Percentiles rank a stretch among this genome's conserved stretches.
phyloP scores from a whole-genome alignment of 2,329 filamentous ascomycete species.

The Trichoderma koningii region DNA sequence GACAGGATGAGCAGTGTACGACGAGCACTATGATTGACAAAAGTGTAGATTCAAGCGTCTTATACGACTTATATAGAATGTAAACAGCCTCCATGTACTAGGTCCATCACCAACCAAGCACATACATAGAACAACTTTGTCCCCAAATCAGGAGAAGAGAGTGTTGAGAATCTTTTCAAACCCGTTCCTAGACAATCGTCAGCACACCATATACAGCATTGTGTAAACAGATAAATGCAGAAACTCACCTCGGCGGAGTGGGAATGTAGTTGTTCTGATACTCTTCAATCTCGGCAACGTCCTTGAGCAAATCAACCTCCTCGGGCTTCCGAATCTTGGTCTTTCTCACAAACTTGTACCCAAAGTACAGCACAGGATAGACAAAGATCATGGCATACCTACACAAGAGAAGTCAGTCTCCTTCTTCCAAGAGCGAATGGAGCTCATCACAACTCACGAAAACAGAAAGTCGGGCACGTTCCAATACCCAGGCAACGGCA shows the following conservation, averaged over 20 bases:
- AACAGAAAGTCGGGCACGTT: conserved; percentile 71
- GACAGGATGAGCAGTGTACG: no score
- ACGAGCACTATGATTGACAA: neutral
- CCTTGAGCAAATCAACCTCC: conserved; percentile 64
- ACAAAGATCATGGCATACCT: conserved; percentile 72
- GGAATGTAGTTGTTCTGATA: conserved; percentile 64
- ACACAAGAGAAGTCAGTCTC: neutral
- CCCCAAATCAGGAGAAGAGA: conserved; percentile 25
- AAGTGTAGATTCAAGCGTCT: conserved; percentile 21
- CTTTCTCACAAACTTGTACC: conserved; percentile 70
- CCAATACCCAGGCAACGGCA: conserved; percentile 63
- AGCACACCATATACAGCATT: neutral
- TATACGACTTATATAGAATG: neutral
- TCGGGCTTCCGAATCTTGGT: conserved; percentile 59
- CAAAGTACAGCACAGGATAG: conserved; percentile 68
- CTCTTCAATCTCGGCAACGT: conserved; percentile 67
- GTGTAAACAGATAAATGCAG: neutral
- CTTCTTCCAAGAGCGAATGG: neutral
- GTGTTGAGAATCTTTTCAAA: conserved; percentile 32
- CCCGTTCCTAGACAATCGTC: conserved; percentile 24
- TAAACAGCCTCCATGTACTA: neutral
- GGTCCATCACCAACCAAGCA: conserved; percentile 12
- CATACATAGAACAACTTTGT: neutral
- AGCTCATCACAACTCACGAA: conserved; percentile 50
- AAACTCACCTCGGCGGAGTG: conserved; percentile 52